A percentile compares a stretch with the other conserved stretches of the same genome.
Evolutionary conservation across 2,329 filamentous ascomycete genomes (phyloP).

Genomic region (Ascochyta rabiei): DNA sequence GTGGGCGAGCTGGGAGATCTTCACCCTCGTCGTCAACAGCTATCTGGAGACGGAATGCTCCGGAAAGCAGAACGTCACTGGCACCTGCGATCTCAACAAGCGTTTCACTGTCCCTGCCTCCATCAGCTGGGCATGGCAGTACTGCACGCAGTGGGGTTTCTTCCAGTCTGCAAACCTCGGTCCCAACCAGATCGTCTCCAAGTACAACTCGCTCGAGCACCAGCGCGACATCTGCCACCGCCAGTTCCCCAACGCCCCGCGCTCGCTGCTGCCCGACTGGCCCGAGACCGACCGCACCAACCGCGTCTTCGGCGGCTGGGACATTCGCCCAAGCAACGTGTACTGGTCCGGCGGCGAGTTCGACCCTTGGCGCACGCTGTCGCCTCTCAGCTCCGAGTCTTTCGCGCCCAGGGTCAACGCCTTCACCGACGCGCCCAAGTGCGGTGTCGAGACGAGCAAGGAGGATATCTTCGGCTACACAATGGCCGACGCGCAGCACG

Average conservation of each 20-base stretch:
- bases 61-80: conserved; percentile 29
- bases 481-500: conserved; percentile 55
- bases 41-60: conserved; percentile 52
- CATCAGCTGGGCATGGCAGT: conserved; percentile 59
- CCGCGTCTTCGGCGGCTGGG: conserved; percentile 56
- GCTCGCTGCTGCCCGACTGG: conserved; percentile 49
- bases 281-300: conserved; percentile 52
- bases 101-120: conserved; percentile 42
- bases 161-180: conserved; percentile 58
- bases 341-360: conserved; percentile 59
- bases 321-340: conserved; percentile 58
- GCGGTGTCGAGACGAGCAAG: conserved; percentile 45
- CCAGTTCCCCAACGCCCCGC: conserved; percentile 54
- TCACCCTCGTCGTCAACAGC: conserved; percentile 47
- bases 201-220: conserved; percentile 54
- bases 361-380: conserved; percentile 60
- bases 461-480: conserved; percentile 57
- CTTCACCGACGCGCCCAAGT: conserved; percentile 52
- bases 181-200: conserved; percentile 54
- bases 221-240: conserved; percentile 55
- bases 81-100: conserved; percentile 49
- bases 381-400: conserved; percentile 50
- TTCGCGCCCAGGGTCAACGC: conserved; percentile 50
- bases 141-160: conserved; percentile 60
- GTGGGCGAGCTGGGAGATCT: conserved; percentile 51